A percentile compares a stretch with the other conserved stretches of the same genome.
phyloP scores from a whole-genome alignment of 495 filamentous ascomycete species.

The Hyaloscypha bicolor region DNA sequence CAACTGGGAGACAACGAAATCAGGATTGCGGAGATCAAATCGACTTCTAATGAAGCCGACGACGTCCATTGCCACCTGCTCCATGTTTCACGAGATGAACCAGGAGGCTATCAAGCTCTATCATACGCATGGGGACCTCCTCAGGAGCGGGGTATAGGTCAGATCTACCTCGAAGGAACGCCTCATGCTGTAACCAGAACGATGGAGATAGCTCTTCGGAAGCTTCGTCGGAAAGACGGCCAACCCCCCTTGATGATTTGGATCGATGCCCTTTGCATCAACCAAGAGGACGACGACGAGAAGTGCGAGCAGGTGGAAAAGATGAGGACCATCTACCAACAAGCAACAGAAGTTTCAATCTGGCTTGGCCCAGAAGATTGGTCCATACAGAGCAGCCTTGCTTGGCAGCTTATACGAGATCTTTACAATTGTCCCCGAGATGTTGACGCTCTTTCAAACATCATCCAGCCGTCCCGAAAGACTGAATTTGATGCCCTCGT shows the following conservation, averaged over 20 bases:
- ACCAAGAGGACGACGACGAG: constrained; percentile 23
- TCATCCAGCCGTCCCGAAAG: background rate
- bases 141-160: background rate
- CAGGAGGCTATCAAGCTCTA: constrained; percentile 24
- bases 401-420: background rate
- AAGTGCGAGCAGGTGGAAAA: constrained; percentile 16
- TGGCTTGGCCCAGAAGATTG: constrained; percentile 14
- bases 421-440: background rate
- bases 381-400: background rate
- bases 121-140: constrained; percentile 34
- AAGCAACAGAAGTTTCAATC: constrained; percentile 10
- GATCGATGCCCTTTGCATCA: constrained; percentile 27
- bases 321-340: constrained; percentile 24
- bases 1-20: background rate
- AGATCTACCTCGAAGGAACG: background rate
- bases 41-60: background rate
- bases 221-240: background rate
- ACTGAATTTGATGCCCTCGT: background rate
- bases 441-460: background rate
- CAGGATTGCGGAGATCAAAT: constrained; percentile 3
- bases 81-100: background rate
- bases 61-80: constrained; percentile 4
- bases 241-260: constrained; percentile 6
- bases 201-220: constrained; percentile 8
- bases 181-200: background rate